Percentiles rank a stretch among this genome's conserved stretches.
phyloP scores from a whole-genome alignment of 352 stramenopile genomes.

The Phytophthora melonis region DNA sequence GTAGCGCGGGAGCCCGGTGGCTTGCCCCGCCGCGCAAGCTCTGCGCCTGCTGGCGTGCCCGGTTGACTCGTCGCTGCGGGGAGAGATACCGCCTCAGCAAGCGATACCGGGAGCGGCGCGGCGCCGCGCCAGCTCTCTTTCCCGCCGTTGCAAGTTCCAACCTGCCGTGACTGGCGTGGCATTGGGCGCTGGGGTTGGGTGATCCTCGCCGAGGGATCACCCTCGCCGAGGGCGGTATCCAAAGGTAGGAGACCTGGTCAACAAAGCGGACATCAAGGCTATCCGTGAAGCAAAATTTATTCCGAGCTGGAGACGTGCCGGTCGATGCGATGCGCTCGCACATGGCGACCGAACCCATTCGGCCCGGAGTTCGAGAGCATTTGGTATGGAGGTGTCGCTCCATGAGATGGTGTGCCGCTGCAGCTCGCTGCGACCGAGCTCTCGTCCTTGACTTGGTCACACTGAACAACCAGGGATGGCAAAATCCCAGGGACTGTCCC shows the following conservation, averaged over 20 bases:
- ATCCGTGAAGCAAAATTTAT: not conserved
- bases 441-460: constrained; percentile 6
- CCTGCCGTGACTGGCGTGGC: not conserved
- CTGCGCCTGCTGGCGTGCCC: constrained; percentile 19
- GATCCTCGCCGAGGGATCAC: no score
- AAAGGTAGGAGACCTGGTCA: not conserved
- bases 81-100: constrained; percentile 12
- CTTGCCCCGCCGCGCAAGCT: constrained; percentile 3
- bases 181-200: not conserved
- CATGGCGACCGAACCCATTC: constrained; percentile 27
- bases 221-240: constrained; percentile 1
- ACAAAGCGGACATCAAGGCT: not conserved
- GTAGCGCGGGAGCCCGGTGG: constrained; percentile 11
- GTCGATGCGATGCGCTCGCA: constrained; percentile 4
- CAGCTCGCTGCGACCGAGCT: constrained; percentile 1
- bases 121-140: constrained; percentile 11
- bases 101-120: not conserved
- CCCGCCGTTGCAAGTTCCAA: constrained; percentile 37
- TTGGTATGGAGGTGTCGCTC: constrained; percentile 27
- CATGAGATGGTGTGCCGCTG: constrained; percentile 20
- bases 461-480: no score
- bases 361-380: no score
- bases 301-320: not conserved
- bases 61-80: constrained; percentile 33
- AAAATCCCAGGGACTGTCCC: no score